Evolutionary conservation across 306 rosid genomes (phyloP), one percentile per base, ranked within the genome.

Genomic region (Aeschynomene evenia): DNA sequence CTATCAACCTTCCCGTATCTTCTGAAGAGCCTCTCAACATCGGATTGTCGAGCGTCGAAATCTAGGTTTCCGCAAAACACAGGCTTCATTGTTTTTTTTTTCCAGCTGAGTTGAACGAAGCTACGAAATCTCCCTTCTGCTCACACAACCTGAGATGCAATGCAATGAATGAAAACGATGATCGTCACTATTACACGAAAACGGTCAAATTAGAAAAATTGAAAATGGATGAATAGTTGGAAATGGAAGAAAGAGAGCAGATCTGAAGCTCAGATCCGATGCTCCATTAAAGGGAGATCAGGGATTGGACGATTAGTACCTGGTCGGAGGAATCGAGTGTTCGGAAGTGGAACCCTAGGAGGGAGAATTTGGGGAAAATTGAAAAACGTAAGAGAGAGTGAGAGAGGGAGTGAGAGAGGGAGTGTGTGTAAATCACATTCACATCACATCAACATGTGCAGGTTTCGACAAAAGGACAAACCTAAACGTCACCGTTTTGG

Each of bases 1-100:
- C 94, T 80, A 34, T 90, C 96, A 53, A 90, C 91, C 80, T 84
- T 90, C 66, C 96, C 96, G 72, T 90, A 90, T 82, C 83, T 84
- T 59, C 75, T 82, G 79, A 90, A 90, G 39, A 90, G 91, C 55
- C 94, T 84, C 77, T 90, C 96, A 4, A 90, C 79, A 68, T 90
- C 91, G 11, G 89, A 82, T 48, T 90, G 96, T 50, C 91, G 83
- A 3, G 96, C 87, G 49, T 90, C 96, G 42, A 83, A 90, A 79
- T 90, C 96, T 68, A 90, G 76, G 54, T 90, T 87, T 31, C 94
- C 96, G 14, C 91, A 85, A 80, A 90, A 90, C 52, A 90, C 62
- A 4, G 94, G 91, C 88, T 15, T 87, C 96, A 90, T 90, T 40
- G 15, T 40, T 40, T 4, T 40, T 43, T 70, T 36, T 58, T 9